Conservation (phyloP, 1,284 basidiomycete species). For the Microbotryum silenes-acaulis region DNA sequence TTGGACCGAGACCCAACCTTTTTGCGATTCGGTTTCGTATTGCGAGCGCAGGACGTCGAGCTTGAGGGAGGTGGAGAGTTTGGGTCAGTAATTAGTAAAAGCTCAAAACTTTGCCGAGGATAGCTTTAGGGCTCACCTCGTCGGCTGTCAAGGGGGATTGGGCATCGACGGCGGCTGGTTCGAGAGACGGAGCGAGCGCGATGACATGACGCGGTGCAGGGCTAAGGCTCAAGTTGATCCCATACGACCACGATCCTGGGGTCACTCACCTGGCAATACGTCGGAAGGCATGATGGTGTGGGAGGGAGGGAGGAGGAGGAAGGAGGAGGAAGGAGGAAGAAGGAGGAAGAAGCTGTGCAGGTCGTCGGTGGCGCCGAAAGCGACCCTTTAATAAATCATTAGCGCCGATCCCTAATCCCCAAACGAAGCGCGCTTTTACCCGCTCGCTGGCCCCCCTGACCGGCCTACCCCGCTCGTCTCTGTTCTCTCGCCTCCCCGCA, state of each 20-base stretch:
- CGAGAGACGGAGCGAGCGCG: background rate
- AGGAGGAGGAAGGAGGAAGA: background rate
- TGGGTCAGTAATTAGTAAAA: no score
- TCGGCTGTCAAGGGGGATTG: conserved; percentile 19
- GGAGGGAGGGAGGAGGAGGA: background rate
- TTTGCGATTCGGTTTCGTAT: conserved; percentile 18
- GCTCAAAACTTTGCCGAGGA: no score
- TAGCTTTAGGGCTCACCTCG: conserved; percentile 1
- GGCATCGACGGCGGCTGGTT: conserved; percentile 29
- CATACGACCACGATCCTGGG: no score
- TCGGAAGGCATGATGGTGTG: conserved; percentile 14
- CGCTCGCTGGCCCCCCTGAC: no score
- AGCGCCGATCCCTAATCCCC: no score
- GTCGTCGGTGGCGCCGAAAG: background rate
- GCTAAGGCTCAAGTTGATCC: no score
- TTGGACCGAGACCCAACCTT: conserved; percentile 83
- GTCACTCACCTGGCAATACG: conserved; percentile 2
- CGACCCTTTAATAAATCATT: no score
- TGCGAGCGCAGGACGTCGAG: conserved; percentile 22
- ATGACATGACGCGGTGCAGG: no score
- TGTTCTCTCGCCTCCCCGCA: no score
- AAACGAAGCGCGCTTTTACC: no score
- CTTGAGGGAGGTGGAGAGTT: background rate
- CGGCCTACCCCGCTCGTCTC: no score
- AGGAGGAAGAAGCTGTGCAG: no score